phyloP scores from a whole-genome alignment of 495 filamentous ascomycete species.

The Amorphotheca resinae region DNA sequence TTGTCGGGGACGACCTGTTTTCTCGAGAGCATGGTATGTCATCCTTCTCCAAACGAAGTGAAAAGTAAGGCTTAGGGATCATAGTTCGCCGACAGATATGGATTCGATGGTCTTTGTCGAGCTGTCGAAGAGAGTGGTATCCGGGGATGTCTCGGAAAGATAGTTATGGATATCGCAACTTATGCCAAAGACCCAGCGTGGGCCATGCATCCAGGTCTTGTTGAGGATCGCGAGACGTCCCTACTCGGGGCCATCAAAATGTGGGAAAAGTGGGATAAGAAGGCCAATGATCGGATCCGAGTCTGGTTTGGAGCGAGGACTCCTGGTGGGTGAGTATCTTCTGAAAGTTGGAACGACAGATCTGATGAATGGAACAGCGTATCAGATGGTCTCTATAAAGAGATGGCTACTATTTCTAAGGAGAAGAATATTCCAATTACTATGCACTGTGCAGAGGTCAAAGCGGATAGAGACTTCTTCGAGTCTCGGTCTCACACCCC shows the following conservation, averaged over 20 bases:
- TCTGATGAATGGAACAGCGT: conserved; percentile 23
- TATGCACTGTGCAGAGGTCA: conserved; percentile 22
- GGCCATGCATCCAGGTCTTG: conserved; percentile 37
- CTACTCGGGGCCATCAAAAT: conserved; percentile 30
- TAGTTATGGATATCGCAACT: conserved; percentile 28
- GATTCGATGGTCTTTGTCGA: conserved; percentile 32
- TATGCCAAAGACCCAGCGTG: conserved; percentile 34
- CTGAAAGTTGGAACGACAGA: too few species aligned
- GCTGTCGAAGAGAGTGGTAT: conserved; percentile 37
- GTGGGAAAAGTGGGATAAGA: conserved; percentile 36
- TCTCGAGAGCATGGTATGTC: conserved; percentile 32
- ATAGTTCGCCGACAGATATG: conserved; percentile 31
- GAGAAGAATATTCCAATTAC: conserved; percentile 20
- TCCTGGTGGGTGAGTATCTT: conserved; percentile 27
- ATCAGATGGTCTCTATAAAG: conserved; percentile 31
- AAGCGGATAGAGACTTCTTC: conserved; percentile 33
- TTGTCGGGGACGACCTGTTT: conserved; percentile 39
- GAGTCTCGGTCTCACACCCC: conserved; percentile 29
- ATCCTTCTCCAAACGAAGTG: neutral
- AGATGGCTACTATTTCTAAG: conserved; percentile 31
- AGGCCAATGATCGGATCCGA: conserved; percentile 30
- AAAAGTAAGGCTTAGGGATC: neutral
- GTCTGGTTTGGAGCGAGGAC: conserved; percentile 41
- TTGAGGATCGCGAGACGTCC: conserved; percentile 33
- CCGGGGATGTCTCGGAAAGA: conserved; percentile 31